Base-by-base conservation (phyloP, 768 basidiomycete genomes). In the Boletales sp. region DNA sequence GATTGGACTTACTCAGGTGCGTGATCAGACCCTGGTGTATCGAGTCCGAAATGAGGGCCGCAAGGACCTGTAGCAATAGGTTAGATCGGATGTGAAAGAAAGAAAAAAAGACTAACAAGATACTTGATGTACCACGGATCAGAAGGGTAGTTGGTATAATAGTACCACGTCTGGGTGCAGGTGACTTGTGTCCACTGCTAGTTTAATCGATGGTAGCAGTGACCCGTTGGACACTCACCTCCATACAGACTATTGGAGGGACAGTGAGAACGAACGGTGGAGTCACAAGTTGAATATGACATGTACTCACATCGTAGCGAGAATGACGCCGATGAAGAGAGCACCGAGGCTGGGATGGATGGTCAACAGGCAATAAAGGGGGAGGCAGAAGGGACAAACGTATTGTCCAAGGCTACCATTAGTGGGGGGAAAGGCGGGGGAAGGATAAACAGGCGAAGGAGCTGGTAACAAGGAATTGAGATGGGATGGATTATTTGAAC, bases 111-210 rank as follows among this genome's bases (percentile, higher is more conserved):
- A 63, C 73, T 55, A 47, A 81, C 82, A 21, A 82, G 60, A 10
- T 62, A 45, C 55, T 75, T 79, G 49, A 74, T 67, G 13, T 70
- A 64, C 78, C 78, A 81, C 21, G 63, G 57, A 59, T 83, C 82
- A 21, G 64, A 68, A 45, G 78, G 74, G 57, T 82, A 70, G 3
- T 50, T 73, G 14, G 65, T 69, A 48, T 64, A 82, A 56, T 83
- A 84, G 53, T 76, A 81, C 71, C 73, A 80, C 1, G 74, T 71
- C 60, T 84, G 82, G 27, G 82, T 64, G 36, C 70, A 69, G 8
- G 78, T 78, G n/a, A 82, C 82, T 84, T 39, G 43, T 2, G 48
- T 17, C 29, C 24, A 27, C 24, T 19, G n/a, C 10, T 15, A n/a
- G 27, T 17, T 57, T 32, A 39, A 51, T 4, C 12, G 12, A 9